Conservation (phyloP, 441 rosid species). For the Arabidopsis lyrata region DNA sequence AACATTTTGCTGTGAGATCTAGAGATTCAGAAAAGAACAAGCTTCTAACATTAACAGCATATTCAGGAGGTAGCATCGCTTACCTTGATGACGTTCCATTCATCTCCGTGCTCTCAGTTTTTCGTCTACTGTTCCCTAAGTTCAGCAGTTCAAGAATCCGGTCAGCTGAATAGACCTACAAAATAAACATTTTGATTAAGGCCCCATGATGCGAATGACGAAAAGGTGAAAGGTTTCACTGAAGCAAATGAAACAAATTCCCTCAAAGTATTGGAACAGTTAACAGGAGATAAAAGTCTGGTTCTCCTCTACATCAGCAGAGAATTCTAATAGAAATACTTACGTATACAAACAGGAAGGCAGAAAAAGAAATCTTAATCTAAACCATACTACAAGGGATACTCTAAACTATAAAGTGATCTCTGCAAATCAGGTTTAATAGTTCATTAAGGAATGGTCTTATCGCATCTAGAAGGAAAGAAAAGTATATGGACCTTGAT, state of each 20-base stretch:
- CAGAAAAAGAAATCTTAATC: background rate
- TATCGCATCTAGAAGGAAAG: constrained; percentile 14
- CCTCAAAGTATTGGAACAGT: background rate
- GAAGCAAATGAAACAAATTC: background rate
- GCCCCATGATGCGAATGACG: background rate
- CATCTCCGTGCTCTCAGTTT: constrained; percentile 92
- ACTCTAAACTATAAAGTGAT: background rate
- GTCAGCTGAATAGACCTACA: constrained; percentile 87
- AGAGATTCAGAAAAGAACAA: background rate
- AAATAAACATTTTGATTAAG: constrained; percentile 17
- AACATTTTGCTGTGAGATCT: background rate
- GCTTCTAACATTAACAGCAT: constrained; percentile 4
- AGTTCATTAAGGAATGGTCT: background rate
- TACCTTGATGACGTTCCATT: constrained; percentile 92
- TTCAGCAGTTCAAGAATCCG: constrained; percentile 89
- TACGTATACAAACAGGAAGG: background rate
- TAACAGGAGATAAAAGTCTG: background rate
- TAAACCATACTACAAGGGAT: background rate
- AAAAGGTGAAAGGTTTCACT: background rate
- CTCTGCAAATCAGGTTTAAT: background rate
- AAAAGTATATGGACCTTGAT: constrained; percentile 68
- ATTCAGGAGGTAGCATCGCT: constrained; percentile 25
- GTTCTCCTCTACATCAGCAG: constrained; percentile 3
- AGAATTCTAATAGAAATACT: background rate
- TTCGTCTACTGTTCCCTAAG: constrained; percentile 88